These are phyloP conservation scores for Mycena rebaudengoi DNA, from an alignment of 768 basidiomycete species.

Conservation along the genomic window DNA sequence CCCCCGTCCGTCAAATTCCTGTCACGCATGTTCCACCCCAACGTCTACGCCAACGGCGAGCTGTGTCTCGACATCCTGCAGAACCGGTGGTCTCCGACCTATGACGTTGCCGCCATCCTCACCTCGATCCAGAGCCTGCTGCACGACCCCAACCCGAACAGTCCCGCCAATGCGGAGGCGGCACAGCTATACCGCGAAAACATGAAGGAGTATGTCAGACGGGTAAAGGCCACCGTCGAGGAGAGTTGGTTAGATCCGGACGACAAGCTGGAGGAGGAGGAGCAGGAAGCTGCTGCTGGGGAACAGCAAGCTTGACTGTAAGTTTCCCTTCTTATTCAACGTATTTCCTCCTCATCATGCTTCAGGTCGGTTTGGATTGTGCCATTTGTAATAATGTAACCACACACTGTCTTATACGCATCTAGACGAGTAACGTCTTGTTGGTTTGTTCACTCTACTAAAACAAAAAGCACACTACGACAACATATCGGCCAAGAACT, in stretches of 20 bases:
- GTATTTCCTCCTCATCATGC: too few relatives aligned
- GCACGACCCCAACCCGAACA: constrained; percentile 98
- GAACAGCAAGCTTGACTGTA: too few relatives aligned
- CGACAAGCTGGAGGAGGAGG: constrained; percentile 55
- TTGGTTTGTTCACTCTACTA: too few relatives aligned
- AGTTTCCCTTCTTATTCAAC: too few relatives aligned
- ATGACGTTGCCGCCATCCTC: constrained; percentile 98
- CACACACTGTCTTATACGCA: too few relatives aligned
- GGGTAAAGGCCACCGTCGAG: constrained; percentile 94
- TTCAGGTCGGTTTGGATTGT: too few relatives aligned
- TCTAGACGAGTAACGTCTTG: too few relatives aligned
- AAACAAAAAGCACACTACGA: too few relatives aligned
- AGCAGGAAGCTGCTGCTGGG: constrained; percentile 5
- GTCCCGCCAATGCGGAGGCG: constrained; percentile 98
- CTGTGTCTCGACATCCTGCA: constrained; percentile 98
- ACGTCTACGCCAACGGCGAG: constrained; percentile 98
- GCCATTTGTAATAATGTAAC: too few relatives aligned
- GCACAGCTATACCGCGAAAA: constrained; percentile 97
- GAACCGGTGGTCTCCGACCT: constrained; percentile 98
- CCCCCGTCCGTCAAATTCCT: constrained; percentile 98
- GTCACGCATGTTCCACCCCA: constrained; percentile 98
- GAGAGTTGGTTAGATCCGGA: constrained; percentile 94
- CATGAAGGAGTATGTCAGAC: constrained; percentile 96
- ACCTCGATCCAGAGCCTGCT: constrained; percentile 95
- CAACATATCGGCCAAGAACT: too few relatives aligned